Base-by-base conservation (phyloP, 352 stramenopile species). In the Blastocystis sp. region DNA sequence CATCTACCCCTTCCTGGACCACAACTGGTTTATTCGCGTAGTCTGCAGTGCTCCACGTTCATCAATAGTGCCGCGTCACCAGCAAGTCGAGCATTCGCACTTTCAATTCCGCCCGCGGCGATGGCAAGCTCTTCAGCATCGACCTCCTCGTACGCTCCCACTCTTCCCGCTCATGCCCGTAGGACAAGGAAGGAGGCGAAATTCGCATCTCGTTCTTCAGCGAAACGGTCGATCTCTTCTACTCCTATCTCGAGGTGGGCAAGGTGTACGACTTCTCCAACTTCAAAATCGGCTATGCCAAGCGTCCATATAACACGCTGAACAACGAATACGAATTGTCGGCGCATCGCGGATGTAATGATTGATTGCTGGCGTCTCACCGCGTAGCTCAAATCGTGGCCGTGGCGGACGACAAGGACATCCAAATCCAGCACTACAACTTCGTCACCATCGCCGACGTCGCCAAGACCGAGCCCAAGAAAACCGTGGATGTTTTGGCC, bases 201-300 rank as follows among this genome's bases (percentile, higher is more conserved):
- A 85, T 85, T 62, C 74, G 74, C 50, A 39, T 69, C 16, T 39
- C 74, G 10, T 85, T 85, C 74, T 85, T 85, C 51, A 85, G 24
- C 26, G 74, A 85, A 33, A 70, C n/a, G n/a, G 74, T 85, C 6
- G 74, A 85, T 39, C 35, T 63, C 10, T 85, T 70, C 61, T 85
- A 67, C 51, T 39, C 65, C 6, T 85, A 67, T 67, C 74, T 85
- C 4, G 41, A 85, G 51, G 26, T 59, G 35, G 74, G 74, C 16
- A 66, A 85, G 39, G 74, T 85, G 37, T 85, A 85, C 33, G 74
- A 85, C 51, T 67, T 85, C 74, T 59, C 50, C 74, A 85, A 85
- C 51, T 55, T 85, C 45, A 85, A 85, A 50, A 62, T 85, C 45
- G 45, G 74, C 26, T 85, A 69, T n/a, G 74, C 74, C 9, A 62